These are phyloP conservation scores for Erysiphe pulchra DNA, from an alignment of 2,329 filamentous ascomycete species.

Conservation along the genomic window DNA sequence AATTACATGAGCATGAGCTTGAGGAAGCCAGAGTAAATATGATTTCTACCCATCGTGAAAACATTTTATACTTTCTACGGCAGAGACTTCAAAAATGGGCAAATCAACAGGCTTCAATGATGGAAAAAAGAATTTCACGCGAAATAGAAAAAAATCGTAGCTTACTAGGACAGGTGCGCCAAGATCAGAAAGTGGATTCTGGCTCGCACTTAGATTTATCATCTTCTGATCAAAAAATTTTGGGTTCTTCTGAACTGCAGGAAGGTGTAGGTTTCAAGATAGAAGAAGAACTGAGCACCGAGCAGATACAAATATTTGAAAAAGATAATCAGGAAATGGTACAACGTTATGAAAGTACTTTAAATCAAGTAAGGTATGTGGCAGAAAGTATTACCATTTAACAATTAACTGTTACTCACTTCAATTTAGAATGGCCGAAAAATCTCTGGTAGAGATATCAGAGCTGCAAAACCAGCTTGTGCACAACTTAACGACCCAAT, in stretches of 20 bases:
- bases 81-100: slow-evolving; percentile 52
- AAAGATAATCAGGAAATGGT: slow-evolving; percentile 83
- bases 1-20: slow-evolving; percentile 37
- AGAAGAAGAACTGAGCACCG: slow-evolving; percentile 34
- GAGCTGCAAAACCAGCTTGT: slow-evolving; percentile 79
- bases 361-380: slow-evolving; percentile 79
- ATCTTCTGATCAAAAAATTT: slow-evolving; percentile 5
- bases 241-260: slow-evolving; percentile 5
- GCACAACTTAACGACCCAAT: slow-evolving; percentile 61
- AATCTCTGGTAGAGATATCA: slow-evolving; percentile 74
- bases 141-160: slow-evolving; percentile 80
- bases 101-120: slow-evolving; percentile 66
- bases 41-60: slow-evolving; percentile 47
- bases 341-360: slow-evolving; percentile 75
- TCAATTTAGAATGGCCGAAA: slow-evolving; percentile 47
- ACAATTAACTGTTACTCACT: slow-evolving; percentile 2
- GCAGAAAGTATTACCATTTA: neutral
- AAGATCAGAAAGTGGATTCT: neutral
- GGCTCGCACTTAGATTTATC: slow-evolving; percentile 4
- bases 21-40: slow-evolving; percentile 48
- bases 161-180: slow-evolving; percentile 43
- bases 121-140: slow-evolving; percentile 63
- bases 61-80: slow-evolving; percentile 60
- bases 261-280: slow-evolving; percentile 4
- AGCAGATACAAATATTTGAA: slow-evolving; percentile 83